Percentiles rank a stretch among this genome's conserved stretches.
phyloP scores from a whole-genome alignment of 345 rosid genomes.

The Camelina sativa region DNA sequence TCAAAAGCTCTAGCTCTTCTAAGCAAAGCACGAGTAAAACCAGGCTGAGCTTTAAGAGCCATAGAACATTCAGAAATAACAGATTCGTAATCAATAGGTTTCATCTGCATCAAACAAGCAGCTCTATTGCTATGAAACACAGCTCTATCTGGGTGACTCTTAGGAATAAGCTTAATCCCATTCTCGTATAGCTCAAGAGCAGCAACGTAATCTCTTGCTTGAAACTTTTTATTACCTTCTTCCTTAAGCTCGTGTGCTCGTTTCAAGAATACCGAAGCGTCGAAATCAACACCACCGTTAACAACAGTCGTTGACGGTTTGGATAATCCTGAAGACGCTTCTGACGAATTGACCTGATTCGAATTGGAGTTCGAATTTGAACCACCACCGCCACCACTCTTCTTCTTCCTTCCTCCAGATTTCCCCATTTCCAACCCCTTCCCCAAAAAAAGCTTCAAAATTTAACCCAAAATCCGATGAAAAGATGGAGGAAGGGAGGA shows the following conservation, averaged over 20 bases:
- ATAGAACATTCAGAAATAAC: constrained; percentile 82
- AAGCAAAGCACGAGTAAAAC: constrained; percentile 74
- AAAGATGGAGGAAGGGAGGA: background rate
- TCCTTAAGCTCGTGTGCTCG: constrained; percentile 96
- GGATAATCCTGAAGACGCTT: constrained; percentile 30
- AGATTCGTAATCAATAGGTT: constrained; percentile 81
- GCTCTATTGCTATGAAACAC: constrained; percentile 93
- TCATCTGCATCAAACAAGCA: constrained; percentile 98
- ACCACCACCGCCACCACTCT: constrained; percentile 43
- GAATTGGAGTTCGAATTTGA: constrained; percentile 24
- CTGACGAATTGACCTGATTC: constrained; percentile 55
- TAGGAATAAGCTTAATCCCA: constrained; percentile 75
- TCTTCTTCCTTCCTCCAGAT: constrained; percentile 87
- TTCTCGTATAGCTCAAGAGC: constrained; percentile 84
- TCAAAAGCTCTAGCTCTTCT: constrained; percentile 93
- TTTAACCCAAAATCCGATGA: background rate
- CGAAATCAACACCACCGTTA: constrained; percentile 69
- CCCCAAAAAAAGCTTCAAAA: background rate
- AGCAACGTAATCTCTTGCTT: constrained; percentile 71
- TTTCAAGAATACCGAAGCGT: constrained; percentile 71
- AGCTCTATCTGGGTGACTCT: constrained; percentile 83
- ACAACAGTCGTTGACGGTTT: constrained; percentile 50
- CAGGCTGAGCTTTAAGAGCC: constrained; percentile 91
- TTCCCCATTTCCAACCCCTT: constrained; percentile 64
- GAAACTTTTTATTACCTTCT: constrained; percentile 91